These are phyloP conservation scores for Gonapodya prolifera DNA, from an alignment of 192 early-diverging fungal genomes.

Conservation along the genomic window DNA sequence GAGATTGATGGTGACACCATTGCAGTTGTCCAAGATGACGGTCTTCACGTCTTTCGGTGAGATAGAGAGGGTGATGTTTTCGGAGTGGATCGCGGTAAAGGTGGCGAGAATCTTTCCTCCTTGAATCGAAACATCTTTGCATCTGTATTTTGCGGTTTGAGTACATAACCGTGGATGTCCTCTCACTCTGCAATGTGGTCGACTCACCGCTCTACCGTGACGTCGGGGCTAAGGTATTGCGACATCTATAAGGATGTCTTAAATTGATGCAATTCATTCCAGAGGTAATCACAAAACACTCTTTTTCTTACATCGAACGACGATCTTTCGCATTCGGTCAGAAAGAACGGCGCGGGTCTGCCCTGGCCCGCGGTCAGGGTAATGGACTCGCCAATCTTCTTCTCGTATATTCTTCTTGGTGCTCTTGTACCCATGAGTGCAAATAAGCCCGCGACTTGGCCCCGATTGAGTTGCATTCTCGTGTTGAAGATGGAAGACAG, in stretches of 20 bases:
- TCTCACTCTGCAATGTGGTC: no score
- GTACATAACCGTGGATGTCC: neutral
- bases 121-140: neutral
- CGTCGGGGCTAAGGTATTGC: neutral
- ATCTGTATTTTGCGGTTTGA: neutral
- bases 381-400: neutral
- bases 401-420: neutral
- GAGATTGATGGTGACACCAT: neutral
- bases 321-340: neutral
- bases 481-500: no score
- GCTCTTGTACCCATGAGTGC: neutral
- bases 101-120: neutral
- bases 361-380: neutral
- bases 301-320: neutral
- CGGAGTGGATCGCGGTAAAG: neutral
- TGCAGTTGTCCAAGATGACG: neutral
- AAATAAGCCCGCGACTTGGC: neutral
- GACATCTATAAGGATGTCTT: no score
- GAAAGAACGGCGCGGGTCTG: neutral
- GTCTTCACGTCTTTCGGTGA: neutral
- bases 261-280: no score
- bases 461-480: neutral
- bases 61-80: neutral
- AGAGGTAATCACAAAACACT: no score
- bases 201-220: neutral